Evolutionary conservation across 2,329 filamentous ascomycete genomes (phyloP).

Genomic region (Hortaea sp.): DNA sequence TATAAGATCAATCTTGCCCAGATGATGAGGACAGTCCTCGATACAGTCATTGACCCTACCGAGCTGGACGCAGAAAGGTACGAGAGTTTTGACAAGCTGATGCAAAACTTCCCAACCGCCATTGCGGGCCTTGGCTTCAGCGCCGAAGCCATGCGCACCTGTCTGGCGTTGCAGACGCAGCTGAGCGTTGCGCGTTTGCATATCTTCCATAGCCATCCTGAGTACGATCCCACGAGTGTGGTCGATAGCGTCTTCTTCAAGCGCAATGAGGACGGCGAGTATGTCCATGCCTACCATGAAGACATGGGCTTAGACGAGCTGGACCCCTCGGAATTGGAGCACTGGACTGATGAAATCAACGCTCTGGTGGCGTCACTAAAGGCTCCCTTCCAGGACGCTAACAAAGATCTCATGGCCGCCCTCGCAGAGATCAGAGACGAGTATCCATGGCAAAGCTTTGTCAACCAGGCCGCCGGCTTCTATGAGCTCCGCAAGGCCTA

Average conservation of each 20-base stretch:
- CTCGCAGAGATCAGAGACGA: constrained; percentile 25
- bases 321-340: not conserved
- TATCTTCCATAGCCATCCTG: constrained; percentile 6
- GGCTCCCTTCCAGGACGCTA: constrained; percentile 6
- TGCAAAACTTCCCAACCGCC: constrained; percentile 13
- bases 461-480: constrained; percentile 25
- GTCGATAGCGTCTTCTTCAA: constrained; percentile 16
- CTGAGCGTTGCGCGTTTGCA: constrained; percentile 16
- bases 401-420: constrained; percentile 1
- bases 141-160: constrained; percentile 10
- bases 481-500: constrained; percentile 25
- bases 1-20: constrained; percentile 36
- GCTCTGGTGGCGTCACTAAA: constrained; percentile 8
- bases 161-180: constrained; percentile 19
- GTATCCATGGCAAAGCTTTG: constrained; percentile 43
- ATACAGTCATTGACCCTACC: constrained; percentile 18
- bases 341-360: constrained; percentile 4
- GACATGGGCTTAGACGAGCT: constrained; percentile 9
- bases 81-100: constrained; percentile 14
- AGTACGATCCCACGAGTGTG: constrained; percentile 12
- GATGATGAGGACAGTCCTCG: constrained; percentile 30
- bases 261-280: constrained; percentile 10
- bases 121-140: constrained; percentile 15
- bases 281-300: constrained; percentile 9
- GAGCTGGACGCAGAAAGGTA: constrained; percentile 16